A percentile compares a stretch with the other conserved stretches of the same genome.
These are phyloP conservation scores for Ceriops tagal DNA, from an alignment of 345 rosid genomes.

Conservation along the genomic window DNA sequence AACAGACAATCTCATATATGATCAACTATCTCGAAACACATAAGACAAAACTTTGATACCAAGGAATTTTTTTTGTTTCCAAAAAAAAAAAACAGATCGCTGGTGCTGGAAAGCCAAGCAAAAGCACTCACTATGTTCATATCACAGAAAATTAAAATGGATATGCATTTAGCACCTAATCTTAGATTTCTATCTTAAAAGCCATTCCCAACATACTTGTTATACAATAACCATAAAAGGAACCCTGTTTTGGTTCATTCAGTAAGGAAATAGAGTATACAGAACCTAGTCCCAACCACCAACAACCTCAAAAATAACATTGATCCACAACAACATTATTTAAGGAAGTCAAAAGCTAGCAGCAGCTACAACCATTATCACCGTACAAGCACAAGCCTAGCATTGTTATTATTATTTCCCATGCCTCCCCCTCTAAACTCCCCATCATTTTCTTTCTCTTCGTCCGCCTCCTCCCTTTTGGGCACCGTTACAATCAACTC, in stretches of 20 bases:
- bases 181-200: background rate
- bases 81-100: background rate
- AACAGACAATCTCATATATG: background rate
- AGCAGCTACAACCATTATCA: slow-evolving; percentile 24
- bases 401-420: slow-evolving; percentile 43
- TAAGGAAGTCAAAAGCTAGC: slow-evolving; percentile 3
- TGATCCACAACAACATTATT: slow-evolving; percentile 22
- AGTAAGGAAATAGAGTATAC: slow-evolving; percentile 16
- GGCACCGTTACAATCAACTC: slow-evolving; percentile 90
- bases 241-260: slow-evolving; percentile 23
- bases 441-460: slow-evolving; percentile 30
- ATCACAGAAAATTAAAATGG: background rate
- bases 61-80: background rate
- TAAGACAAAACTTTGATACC: background rate
- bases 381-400: slow-evolving; percentile 88
- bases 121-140: background rate
- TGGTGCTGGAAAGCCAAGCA: background rate
- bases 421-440: slow-evolving; percentile 75
- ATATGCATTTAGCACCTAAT: background rate
- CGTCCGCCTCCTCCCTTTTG: slow-evolving; percentile 46
- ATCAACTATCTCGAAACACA: background rate
- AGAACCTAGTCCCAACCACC: slow-evolving; percentile 13
- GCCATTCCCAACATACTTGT: background rate
- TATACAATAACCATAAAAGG: background rate
- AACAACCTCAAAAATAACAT: slow-evolving; percentile 20